phyloP scores from a whole-genome alignment of 148 eudicot species.

The Selenicereus undatus region DNA sequence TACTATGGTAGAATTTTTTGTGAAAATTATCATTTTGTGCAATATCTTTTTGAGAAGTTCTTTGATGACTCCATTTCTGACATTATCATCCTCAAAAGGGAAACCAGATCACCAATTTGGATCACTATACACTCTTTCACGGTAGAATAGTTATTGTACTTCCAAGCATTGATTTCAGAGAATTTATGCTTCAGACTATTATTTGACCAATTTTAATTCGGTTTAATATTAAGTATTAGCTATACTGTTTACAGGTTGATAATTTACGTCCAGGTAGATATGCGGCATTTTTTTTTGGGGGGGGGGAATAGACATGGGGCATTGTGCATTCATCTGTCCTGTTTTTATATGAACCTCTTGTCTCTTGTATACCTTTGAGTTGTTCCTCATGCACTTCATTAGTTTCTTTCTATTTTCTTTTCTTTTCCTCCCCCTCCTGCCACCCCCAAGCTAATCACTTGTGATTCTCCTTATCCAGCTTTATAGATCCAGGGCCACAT shows the following conservation, averaged over 20 bases:
- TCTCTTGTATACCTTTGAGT: background rate
- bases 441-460: constrained; percentile 10
- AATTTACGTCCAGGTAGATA: too few relatives aligned
- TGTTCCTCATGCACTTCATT: background rate
- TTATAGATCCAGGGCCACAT: constrained; percentile 59
- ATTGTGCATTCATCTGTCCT: background rate
- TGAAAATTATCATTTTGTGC: background rate
- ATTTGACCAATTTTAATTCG: background rate
- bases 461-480: constrained; percentile 31
- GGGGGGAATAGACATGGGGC: too few relatives aligned
- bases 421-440: background rate
- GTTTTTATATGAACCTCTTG: background rate
- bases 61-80: background rate
- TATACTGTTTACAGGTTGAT: background rate
- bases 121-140: too few relatives aligned
- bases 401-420: background rate
- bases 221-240: background rate
- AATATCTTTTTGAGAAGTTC: background rate
- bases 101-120: background rate
- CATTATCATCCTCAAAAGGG: background rate
- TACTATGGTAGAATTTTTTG: background rate
- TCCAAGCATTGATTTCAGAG: background rate
- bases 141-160: background rate
- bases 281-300: too few relatives aligned
- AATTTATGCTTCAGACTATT: background rate